Base-by-base conservation (phyloP, 805 yeast species). In the Geotrichum ghanense region DNA sequence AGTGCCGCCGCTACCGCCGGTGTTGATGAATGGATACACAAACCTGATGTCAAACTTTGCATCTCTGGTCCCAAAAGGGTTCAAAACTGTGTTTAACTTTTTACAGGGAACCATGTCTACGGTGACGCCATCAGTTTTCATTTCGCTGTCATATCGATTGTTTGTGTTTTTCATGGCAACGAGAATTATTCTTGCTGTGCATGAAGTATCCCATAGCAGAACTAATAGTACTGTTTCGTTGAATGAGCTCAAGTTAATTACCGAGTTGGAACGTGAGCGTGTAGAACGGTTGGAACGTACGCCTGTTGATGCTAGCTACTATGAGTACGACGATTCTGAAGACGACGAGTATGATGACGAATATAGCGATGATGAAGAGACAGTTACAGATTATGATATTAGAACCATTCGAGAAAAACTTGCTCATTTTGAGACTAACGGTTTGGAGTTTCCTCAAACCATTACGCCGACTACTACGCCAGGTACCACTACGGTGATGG, bases 141-240 rank as follows among this genome's bases (percentile, higher is more conserved):
- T 88, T 21, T 88, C 88, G 54, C 68, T 92, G 56, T 85, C 88
- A 1, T 90, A 85, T 59, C 74, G 98, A 56, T 78, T 90, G 17
- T 73, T 84, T 3, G 95, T 89, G 10, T 87, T 90, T 57, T 71
- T 71, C 60, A 86, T 95, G 1, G 96, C 97, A 2, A 84, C 97
- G n/a, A 82, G 95, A 60, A 88, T 92, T 51, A 85, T 92, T 17
- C 97, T 97, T 1, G 78, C 81, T 7, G 65, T 84, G 49, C 78
- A 50, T 22, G 43, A 50, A 20, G 44, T 42, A 14, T 21, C 35
- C n/a, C 12, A 19, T 14, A 23, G 22, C 26, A 49, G 12, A 44
- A 35, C 17, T 20, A n/a, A 10, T 9, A 35, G 17, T 20, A 16
- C 9, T 14, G 31, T 25, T 25, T 14, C 9, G 9, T 25, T 25